These are phyloP conservation scores for Cyberlindnera euphorbiae DNA, from an alignment of 805 yeast species.

Conservation along the genomic window DNA sequence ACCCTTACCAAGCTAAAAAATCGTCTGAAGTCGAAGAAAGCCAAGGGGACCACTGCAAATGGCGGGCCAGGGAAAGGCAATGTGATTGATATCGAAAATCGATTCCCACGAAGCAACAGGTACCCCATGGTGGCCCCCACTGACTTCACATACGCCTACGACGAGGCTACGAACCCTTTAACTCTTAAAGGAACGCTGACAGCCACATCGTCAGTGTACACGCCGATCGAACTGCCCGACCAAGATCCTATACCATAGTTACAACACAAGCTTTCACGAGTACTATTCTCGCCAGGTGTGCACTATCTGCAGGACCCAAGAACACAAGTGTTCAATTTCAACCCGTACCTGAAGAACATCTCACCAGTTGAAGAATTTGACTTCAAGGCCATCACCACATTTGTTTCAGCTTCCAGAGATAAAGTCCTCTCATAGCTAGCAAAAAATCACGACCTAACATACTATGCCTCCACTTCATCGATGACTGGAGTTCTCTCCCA, in stretches of 20 bases:
- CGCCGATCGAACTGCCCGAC: conserved; percentile 9
- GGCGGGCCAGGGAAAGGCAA: too few species aligned
- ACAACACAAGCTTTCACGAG: conserved; percentile 63
- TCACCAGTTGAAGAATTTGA: conserved; percentile 64
- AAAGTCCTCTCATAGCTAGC: conserved; percentile 45
- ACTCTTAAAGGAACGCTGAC: conserved; percentile 1
- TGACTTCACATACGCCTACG: conserved; percentile 1
- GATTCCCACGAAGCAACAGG: too few species aligned
- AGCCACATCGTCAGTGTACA: conserved; percentile 4
- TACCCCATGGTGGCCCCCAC: background rate
- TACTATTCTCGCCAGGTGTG: conserved; percentile 74
- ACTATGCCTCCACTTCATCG: conserved; percentile 80
- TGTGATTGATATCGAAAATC: too few species aligned
- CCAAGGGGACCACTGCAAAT: too few species aligned
- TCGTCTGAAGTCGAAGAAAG: too few species aligned
- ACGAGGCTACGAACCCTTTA: background rate
- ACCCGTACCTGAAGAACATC: conserved; percentile 52
- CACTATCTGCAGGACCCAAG: conserved; percentile 78
- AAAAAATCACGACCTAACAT: conserved; percentile 29
- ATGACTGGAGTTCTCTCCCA: conserved; percentile 75
- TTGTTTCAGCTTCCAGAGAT: conserved; percentile 69
- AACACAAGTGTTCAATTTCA: conserved; percentile 66
- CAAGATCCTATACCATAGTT: conserved; percentile 41
- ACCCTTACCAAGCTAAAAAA: too few species aligned
- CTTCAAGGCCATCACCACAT: conserved; percentile 49